Base-by-base conservation (phyloP, 257 asterid species). In the Coffea canephora region DNA sequence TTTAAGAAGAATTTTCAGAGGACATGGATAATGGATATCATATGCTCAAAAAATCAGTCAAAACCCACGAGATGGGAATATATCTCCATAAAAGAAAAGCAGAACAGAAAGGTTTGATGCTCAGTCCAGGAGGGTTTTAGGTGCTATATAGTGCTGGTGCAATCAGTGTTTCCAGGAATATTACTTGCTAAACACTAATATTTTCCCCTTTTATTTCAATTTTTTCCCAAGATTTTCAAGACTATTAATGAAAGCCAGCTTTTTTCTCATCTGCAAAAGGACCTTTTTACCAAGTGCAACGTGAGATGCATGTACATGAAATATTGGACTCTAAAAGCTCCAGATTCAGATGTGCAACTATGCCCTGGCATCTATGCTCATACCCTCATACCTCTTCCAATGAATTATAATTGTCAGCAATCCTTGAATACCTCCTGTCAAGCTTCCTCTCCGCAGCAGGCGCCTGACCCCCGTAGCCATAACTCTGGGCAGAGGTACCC, bases 381-480 rank as follows among this genome's bases (percentile, higher is more conserved):
- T 36, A n/a, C 19, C 25, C 31, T n/a, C 87, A 80, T 91, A 95
- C 98, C 98, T 95, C 96, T 59, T 92, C 96, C 73, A 95, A 79
- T 11, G 98, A 93, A 79, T 81, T 84, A 84, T 92, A 95, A 82
- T 89, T 84, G 87, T 95, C 99, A 0, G 99, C 98, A 80, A 95
- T 95, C 89, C 90, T 88, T 18, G 98, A 93, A 87, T 92, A 95
- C 80, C 97, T 87, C 87, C 95, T 78, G 36, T 95, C 98, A n/a
- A 95, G 80, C 84, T 84, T 89, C 85, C 87, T 90, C 74, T 86
- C 86, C 0, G 90, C 88, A 31, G 86, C 71, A 76, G 54, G 82
- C 8, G 78, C 15, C n/a, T 65, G 84, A 61, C 67, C 80, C 23
- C 73, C 86, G 36, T 76, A 83, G 11, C 61, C 79, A 54, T 75